Base-by-base conservation (phyloP, 495 filamentous ascomycete species). In the Hypoxylon cercidicola region DNA sequence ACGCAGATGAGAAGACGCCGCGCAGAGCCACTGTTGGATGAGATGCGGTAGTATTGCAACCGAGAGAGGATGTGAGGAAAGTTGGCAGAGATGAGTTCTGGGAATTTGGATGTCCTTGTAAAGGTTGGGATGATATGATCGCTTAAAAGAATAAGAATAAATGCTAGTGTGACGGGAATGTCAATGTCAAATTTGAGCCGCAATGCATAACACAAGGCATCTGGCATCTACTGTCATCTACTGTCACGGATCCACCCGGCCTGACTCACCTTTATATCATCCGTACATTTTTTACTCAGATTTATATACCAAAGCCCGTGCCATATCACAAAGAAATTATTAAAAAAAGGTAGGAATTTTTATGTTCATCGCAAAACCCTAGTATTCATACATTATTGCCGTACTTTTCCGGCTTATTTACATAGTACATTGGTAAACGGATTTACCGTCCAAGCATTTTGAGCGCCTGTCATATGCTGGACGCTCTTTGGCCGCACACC, bases 311-410 rank as follows among this genome's bases (percentile, higher is more conserved):
- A n/a, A n/a, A n/a, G n/a, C n/a, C n/a, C n/a, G n/a, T n/a, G n/a
- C n/a, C n/a, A n/a, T n/a, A n/a, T n/a, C n/a, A n/a, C n/a, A n/a
- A n/a, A n/a, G n/a, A n/a, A n/a, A n/a, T n/a, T n/a, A n/a, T n/a
- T 28, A 28, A 28, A 7, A 30, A 20, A 50, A 45, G 21, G 37
- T 9, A 28, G n/a, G 32, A 23, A 52, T 53, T 32, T 11, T 46
- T 67, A 53, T 67, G 46, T 55, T 67, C 58, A 67, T 68, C 21
- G 56, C 51, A 62, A 67, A 59, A 58, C 37, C 64, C 44, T 50
- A 62, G 18, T 68, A 68, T 59, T 63, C 64, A 68, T 68, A 68
- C 64, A 68, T 59, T 68, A 67, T 55, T 28, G 59, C 59, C 64
- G 28, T 20, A 21, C 28, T 57, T 46, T 54, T 43, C 30, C 44